These are phyloP conservation scores for Populus tomentosa DNA, from an alignment of 441 rosid genomes.

Conservation along the genomic window DNA sequence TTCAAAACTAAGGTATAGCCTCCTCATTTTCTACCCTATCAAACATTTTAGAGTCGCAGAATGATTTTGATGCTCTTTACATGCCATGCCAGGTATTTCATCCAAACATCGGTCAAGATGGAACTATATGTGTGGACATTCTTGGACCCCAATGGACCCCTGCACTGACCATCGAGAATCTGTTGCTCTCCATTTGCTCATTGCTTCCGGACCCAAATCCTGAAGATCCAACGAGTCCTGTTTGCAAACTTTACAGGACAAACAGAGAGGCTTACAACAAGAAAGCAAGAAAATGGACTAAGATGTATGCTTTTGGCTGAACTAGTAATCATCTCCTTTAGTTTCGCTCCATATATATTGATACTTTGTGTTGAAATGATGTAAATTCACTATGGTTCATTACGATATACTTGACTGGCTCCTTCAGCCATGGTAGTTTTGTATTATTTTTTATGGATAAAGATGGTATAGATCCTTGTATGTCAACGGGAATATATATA, in stretches of 20 bases:
- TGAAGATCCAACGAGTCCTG: neutral
- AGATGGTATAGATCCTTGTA: no score
- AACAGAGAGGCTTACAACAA: constrained; percentile 1
- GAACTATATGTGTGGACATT: constrained; percentile 8
- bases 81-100: neutral
- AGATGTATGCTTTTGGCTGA: no score
- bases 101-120: constrained; percentile 13
- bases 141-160: constrained; percentile 1
- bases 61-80: no score
- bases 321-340: no score
- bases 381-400: no score
- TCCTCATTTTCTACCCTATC: neutral
- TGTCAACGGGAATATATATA: no score
- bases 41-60: no score
- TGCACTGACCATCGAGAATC: neutral
- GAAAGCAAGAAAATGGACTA: constrained; percentile 13
- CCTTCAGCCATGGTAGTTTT: no score
- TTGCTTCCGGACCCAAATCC: constrained; percentile 10
- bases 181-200: constrained; percentile 14
- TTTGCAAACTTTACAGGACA: neutral
- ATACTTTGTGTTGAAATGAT: no score
- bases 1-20: constrained; percentile 18
- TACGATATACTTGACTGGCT: no score
- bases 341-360: no score
- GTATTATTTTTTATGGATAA: no score